phyloP scores from a whole-genome alignment of 495 filamentous ascomycete species.

The Podospora pseudocomata region DNA sequence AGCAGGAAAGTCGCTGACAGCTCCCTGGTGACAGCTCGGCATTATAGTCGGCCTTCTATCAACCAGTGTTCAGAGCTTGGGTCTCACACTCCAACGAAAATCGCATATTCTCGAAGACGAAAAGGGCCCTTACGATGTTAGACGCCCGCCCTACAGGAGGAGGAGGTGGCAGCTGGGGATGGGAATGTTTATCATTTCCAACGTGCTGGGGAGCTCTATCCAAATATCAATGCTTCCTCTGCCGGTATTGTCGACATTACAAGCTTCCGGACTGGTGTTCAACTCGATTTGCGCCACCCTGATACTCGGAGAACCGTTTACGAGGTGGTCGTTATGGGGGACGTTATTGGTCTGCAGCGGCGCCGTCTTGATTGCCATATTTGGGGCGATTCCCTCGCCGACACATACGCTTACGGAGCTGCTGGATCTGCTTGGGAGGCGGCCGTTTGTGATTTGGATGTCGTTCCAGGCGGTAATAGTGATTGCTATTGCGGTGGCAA shows the following conservation, averaged over 20 bases:
- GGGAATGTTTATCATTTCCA: constrained; percentile 93
- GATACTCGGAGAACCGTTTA: constrained; percentile 92
- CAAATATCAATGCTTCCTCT: constrained; percentile 96
- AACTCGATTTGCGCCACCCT: constrained; percentile 96
- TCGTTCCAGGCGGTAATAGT: constrained; percentile 69
- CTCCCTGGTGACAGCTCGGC: constrained; percentile 59
- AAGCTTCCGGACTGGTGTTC: constrained; percentile 95
- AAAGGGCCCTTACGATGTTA: constrained; percentile 71
- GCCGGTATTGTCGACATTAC: constrained; percentile 90
- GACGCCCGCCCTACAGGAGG: constrained; percentile 83
- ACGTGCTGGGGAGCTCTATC: constrained; percentile 90
- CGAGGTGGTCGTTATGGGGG: constrained; percentile 80
- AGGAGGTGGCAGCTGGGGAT: constrained; percentile 98
- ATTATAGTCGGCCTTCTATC: constrained; percentile 89
- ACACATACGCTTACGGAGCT: constrained; percentile 84
- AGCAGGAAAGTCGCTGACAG: constrained; percentile 18
- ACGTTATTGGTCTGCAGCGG: constrained; percentile 84
- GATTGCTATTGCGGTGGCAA: constrained; percentile 58
- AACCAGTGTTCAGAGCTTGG: constrained; percentile 89
- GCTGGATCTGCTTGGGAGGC: constrained; percentile 66
- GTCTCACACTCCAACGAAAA: constrained; percentile 96
- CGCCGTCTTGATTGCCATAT: constrained; percentile 84
- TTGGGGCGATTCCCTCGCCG: constrained; percentile 93
- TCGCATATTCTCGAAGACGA: constrained; percentile 97
- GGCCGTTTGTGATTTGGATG: constrained; percentile 91